Evolutionary conservation across 352 stramenopile genomes (phyloP).

Genomic region (Pythium vanterpoolii): DNA sequence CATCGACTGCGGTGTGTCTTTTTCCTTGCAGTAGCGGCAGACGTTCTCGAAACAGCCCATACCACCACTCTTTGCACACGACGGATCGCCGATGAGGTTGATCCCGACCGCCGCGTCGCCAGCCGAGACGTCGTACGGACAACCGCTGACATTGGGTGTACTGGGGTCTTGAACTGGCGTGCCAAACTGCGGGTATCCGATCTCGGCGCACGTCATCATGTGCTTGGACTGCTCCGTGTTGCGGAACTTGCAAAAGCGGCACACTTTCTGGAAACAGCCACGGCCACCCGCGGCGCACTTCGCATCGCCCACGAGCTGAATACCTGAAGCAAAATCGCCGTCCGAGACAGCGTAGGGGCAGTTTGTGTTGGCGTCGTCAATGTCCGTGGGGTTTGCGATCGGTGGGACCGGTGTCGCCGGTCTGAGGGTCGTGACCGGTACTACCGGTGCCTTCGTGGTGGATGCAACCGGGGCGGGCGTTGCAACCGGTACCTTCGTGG

Average conservation of each 20-base stretch:
- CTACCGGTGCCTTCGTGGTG: not conserved
- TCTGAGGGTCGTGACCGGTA: not conserved
- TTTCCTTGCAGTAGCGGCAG: constrained; percentile 23
- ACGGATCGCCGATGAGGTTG: constrained; percentile 11
- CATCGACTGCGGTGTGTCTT: not conserved
- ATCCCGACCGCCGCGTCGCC: constrained; percentile 20
- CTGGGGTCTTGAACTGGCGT: not conserved
- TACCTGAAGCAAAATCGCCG: constrained; percentile 27
- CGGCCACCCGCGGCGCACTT: not conserved
- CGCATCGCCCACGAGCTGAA: constrained; percentile 7
- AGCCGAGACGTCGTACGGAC: not conserved
- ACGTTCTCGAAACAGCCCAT: constrained; percentile 16
- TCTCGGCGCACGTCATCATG: constrained; percentile 8
- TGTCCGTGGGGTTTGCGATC: not conserved
- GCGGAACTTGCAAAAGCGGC: constrained; percentile 2
- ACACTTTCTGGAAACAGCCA: not conserved
- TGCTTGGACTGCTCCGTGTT: constrained; percentile 7
- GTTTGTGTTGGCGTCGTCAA: not conserved
- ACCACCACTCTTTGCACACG: constrained; percentile 11
- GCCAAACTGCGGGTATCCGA: constrained; percentile 6
- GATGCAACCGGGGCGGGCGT: too few relatives aligned
- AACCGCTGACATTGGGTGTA: not conserved
- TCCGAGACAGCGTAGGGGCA: constrained; percentile 24
- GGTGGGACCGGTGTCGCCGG: not conserved
- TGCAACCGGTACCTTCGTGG: not conserved